Base-by-base conservation (phyloP, 208 protist genomes). In the Spongospora subterranea region DNA sequence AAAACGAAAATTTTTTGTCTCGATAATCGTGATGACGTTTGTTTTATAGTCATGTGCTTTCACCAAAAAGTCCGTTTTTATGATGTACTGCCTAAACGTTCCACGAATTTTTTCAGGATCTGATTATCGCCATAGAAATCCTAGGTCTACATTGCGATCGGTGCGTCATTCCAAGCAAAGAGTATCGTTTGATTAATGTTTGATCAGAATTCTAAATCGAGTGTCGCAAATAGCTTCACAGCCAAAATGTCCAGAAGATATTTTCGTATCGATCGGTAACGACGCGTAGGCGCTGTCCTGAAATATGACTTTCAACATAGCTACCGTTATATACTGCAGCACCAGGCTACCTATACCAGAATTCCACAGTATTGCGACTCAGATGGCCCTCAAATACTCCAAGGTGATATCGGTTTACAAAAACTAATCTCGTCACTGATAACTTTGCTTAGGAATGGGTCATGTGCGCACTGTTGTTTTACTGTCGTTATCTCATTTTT, bases 301-400 rank as follows among this genome's bases (percentile, higher is more conserved):
- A 39, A 13, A n/a, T 82, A n/a, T n/a, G 6, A 20, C 6, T 82
- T 82, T 29, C 13, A 6, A 45, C n/a, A 20, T 35, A 82, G 71
- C 71, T 35, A 82, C 71, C 6, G 35, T 82, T 82, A 35, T 82
- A 6, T 82, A 82, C 35, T 82, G 71, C 40, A 82, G 71, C 35
- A 45, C 71, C 11, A 6, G 71, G 6, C n/a, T 82, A 17, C 71
- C 71, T 13, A n/a, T 82, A 17, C 71, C 71, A 20, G 71, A 82
- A 43, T 82, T 82, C n/a, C 6, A 82, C 6, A 35, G 40, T 39
- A 82, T 82, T n/a, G 71, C 71, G 17, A 82, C 71, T 20, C 71
- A 82, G n/a, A 43, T 82, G 35, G 71, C 35, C 6, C 71, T 82
- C 71, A 82, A 82, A 43, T 82, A 82, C n/a, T 40, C 71, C 35